A percentile compares a stretch with the other conserved stretches of the same genome.
Evolutionary conservation across 192 early-diverging fungal genomes (phyloP).

Genomic region (Backusella luteola): DNA sequence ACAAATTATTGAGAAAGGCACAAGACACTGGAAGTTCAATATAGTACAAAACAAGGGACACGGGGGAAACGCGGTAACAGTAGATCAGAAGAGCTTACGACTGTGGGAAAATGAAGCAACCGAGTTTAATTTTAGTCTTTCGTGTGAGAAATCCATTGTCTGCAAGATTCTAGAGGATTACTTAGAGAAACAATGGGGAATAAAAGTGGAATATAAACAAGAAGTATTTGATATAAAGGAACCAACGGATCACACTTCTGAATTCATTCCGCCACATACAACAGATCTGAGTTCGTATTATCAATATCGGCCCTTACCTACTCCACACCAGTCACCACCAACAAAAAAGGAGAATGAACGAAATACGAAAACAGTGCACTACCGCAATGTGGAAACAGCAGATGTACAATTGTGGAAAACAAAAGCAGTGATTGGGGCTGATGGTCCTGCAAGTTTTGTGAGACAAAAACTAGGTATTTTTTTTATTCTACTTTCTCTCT

Average conservation of each 20-base stretch:
- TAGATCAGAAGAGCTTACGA: constrained; percentile 5
- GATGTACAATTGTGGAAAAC: constrained; percentile 14
- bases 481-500: background rate
- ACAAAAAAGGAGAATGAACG: constrained; percentile 10
- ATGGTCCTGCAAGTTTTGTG: background rate
- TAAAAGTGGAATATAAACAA: constrained; percentile 18
- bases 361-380: constrained; percentile 5
- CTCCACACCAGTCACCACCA: background rate
- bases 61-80: background rate
- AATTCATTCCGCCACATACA: background rate
- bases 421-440: constrained; percentile 9
- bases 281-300: constrained; percentile 1
- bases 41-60: constrained; percentile 8
- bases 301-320: constrained; percentile 11
- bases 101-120: constrained; percentile 28
- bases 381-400: background rate
- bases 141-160: constrained; percentile 12
- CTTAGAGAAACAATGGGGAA: background rate
- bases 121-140: constrained; percentile 20
- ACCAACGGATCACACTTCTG: background rate
- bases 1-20: constrained; percentile 2
- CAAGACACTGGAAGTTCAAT: constrained; percentile 18
- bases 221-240: constrained; percentile 11
- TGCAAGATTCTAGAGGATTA: constrained; percentile 14
- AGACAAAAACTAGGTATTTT: constrained; percentile 21